Evolutionary conservation across 495 filamentous ascomycete genomes (phyloP).

Genomic region (Hamigera avellanea): DNA sequence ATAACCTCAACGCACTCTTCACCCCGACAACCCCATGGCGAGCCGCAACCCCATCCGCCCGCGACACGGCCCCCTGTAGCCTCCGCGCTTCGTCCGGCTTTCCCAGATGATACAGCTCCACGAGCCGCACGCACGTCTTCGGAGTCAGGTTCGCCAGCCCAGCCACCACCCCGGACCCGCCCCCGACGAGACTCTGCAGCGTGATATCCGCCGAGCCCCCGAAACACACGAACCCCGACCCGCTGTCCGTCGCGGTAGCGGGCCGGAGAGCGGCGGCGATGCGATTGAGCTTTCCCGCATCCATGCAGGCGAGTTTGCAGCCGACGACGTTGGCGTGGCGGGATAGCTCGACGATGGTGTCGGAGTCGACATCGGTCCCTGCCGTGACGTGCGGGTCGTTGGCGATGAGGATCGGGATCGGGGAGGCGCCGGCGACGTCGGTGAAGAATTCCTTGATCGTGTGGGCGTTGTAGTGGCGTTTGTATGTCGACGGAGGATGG

Average conservation of each 20-base stretch:
- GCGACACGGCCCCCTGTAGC: constrained; percentile 56
- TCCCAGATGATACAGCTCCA: constrained; percentile 49
- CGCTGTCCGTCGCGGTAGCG: too few relatives aligned
- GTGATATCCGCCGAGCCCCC: constrained; percentile 68
- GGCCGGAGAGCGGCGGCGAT: constrained; percentile 48
- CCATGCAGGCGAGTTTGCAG: constrained; percentile 71
- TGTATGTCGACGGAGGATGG: constrained; percentile 65
- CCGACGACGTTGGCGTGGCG: constrained; percentile 67
- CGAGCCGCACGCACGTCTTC: constrained; percentile 48
- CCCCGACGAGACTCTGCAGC: constrained; percentile 56
- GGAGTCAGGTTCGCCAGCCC: constrained; percentile 66
- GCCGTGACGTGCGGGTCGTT: constrained; percentile 65
- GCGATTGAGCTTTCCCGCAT: constrained; percentile 66
- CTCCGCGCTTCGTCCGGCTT: constrained; percentile 48
- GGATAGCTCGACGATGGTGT: constrained; percentile 52
- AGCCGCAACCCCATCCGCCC: constrained; percentile 67
- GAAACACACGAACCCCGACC: constrained; percentile 59
- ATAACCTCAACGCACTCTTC: constrained; percentile 53
- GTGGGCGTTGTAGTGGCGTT: constrained; percentile 34
- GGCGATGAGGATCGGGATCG: constrained; percentile 70
- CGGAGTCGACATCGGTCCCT: constrained; percentile 62
- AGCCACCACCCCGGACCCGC: constrained; percentile 61
- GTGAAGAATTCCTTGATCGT: constrained; percentile 53
- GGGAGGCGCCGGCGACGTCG: constrained; percentile 55
- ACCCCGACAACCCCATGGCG: constrained; percentile 62